phyloP scores from a whole-genome alignment of 305 asterid species.

The Fraxinus baroniana region DNA sequence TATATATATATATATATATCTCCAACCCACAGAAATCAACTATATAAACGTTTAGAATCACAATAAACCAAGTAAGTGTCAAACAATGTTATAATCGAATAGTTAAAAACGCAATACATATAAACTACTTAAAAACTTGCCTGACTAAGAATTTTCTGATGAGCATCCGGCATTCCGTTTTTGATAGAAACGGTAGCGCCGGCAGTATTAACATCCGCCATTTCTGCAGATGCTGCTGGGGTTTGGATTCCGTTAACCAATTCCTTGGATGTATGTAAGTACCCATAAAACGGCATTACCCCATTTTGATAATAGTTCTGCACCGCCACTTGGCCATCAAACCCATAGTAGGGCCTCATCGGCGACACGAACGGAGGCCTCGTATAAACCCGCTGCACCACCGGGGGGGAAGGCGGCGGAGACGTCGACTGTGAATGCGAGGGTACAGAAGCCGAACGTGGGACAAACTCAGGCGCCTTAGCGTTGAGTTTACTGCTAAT shows the following conservation, averaged over 20 bases:
- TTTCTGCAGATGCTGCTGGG: constrained; percentile 28
- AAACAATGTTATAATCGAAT: background rate
- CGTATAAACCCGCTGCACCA: constrained; percentile 27
- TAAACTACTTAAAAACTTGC: constrained; percentile 19
- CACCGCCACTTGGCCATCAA: constrained; percentile 18
- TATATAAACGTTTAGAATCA: background rate
- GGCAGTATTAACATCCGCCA: constrained; percentile 17
- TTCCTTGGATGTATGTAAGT: constrained; percentile 30
- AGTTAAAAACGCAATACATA: background rate
- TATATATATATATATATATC: background rate
- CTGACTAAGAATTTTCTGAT: constrained; percentile 60
- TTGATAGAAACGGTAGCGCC: constrained; percentile 29
- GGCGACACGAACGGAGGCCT: constrained; percentile 42
- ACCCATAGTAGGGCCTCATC: constrained; percentile 32
- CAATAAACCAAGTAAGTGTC: background rate
- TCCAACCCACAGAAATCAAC: background rate
- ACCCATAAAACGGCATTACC: constrained; percentile 39
- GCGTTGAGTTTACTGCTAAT: constrained; percentile 58
- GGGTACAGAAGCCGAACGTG: constrained; percentile 24
- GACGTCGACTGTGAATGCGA: constrained; percentile 26
- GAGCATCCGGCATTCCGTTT: constrained; percentile 46
- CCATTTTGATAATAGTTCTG: constrained; percentile 36
- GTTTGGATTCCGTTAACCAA: background rate
- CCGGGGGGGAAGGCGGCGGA: constrained; percentile 27
- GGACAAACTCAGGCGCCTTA: constrained; percentile 72